Percentiles rank a stretch among this genome's conserved stretches.
Evolutionary conservation across 208 protist genomes (phyloP).

Genomic region (Paratrypanosoma confusum): DNA sequence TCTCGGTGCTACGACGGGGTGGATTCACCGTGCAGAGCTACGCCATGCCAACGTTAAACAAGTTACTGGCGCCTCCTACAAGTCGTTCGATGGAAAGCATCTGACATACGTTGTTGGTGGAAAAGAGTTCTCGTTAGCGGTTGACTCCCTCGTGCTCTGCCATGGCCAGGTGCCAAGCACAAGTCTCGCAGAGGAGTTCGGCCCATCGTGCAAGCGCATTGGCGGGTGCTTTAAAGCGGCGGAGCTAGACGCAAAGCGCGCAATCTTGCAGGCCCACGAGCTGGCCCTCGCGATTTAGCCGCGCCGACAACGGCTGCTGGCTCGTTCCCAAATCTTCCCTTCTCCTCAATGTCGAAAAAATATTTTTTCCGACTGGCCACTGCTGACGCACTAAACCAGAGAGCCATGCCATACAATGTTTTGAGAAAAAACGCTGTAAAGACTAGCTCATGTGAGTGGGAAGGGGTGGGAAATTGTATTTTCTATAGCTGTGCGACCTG

Average conservation of each 20-base stretch:
- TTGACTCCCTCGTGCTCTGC: constrained; percentile 84
- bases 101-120: constrained; percentile 39
- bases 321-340: no score
- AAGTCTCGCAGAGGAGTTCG: no score
- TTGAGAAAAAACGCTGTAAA: no score
- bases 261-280: constrained; percentile 12
- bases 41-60: constrained; percentile 60
- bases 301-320: no score
- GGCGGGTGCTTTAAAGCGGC: constrained; percentile 9
- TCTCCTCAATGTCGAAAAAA: no score
- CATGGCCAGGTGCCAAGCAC: constrained; percentile 81
- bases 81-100: constrained; percentile 66
- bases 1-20: constrained; percentile 82
- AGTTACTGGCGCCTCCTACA: constrained; percentile 58
- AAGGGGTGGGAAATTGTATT: no score
- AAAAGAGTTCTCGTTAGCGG: constrained; percentile 22
- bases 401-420: no score
- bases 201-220: no score
- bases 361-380: no score
- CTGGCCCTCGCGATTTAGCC: constrained; percentile 8
- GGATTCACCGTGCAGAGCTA: constrained; percentile 84
- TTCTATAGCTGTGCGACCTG: no score
- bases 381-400: no score
- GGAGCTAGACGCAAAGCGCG: constrained; percentile 13
- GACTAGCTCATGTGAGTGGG: no score